A percentile compares a stretch with the other conserved stretches of the same genome.
Conservation (phyloP, 2,329 filamentous ascomycete species). For the Sclerotinia minor region DNA sequence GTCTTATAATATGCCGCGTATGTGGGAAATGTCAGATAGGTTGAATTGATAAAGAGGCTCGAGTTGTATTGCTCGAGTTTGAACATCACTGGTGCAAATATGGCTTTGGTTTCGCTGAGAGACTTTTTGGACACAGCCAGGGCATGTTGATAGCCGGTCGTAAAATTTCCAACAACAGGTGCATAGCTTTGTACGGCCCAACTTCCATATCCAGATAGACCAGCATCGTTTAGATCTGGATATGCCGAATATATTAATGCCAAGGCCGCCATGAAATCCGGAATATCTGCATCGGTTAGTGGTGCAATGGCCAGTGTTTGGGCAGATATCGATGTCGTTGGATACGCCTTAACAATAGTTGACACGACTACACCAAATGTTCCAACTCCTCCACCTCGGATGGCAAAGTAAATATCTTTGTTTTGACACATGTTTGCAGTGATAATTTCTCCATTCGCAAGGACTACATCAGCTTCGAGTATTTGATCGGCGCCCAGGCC, state of each 20-base stretch:
- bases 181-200: conserved; percentile 39
- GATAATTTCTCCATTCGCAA: conserved; percentile 35
- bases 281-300: conserved; percentile 34
- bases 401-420: conserved; percentile 42
- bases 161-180: conserved; percentile 35
- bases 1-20: conserved; percentile 41
- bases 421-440: conserved; percentile 35
- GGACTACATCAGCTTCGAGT: conserved; percentile 42
- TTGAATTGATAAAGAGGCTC: conserved; percentile 27
- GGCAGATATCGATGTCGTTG: conserved; percentile 39
- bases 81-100: conserved; percentile 19
- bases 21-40: conserved; percentile 30
- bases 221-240: conserved; percentile 40
- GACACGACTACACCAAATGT: conserved; percentile 44
- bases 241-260: conserved; percentile 41
- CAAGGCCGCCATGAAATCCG: conserved; percentile 37
- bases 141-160: conserved; percentile 39
- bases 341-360: conserved; percentile 46
- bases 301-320: conserved; percentile 37
- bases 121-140: conserved; percentile 39
- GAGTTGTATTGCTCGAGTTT: conserved; percentile 16
- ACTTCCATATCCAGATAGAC: conserved; percentile 37
- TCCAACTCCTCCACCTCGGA: conserved; percentile 43
- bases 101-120: conserved; percentile 32
- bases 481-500: conserved; percentile 49